These are phyloP conservation scores for Orychophragmus violaceus DNA, from an alignment of 345 rosid genomes.

Conservation along the genomic window DNA sequence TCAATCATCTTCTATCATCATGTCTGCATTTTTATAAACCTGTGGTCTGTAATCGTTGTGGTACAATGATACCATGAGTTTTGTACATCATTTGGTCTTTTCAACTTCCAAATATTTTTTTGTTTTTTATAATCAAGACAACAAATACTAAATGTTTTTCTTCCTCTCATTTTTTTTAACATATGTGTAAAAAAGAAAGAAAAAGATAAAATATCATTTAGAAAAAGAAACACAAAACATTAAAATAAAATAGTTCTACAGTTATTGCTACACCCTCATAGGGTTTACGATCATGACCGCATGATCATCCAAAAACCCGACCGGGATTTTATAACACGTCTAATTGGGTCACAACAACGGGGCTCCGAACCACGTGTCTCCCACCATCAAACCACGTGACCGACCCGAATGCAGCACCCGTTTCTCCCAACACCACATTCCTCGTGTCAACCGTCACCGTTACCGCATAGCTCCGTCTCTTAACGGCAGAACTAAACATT, in stretches of 20 bases:
- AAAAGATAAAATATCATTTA: conserved; percentile 7
- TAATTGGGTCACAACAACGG: conserved; percentile 55
- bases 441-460: conserved; percentile 46
- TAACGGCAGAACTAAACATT: conserved; percentile 41
- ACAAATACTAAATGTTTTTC: background rate
- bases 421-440: conserved; percentile 45
- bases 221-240: conserved; percentile 5
- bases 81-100: background rate
- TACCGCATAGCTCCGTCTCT: conserved; percentile 52
- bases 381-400: conserved; percentile 73
- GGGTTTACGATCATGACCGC: conserved; percentile 24
- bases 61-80: background rate
- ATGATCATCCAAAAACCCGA: conserved; percentile 20
- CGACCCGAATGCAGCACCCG: conserved; percentile 69
- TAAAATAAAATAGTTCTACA: background rate
- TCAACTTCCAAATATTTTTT: background rate
- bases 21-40: background rate
- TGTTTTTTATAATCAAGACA: background rate
- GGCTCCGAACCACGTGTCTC: conserved; percentile 66
- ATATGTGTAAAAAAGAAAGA: background rate
- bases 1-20: conserved; percentile 21
- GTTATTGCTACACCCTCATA: conserved; percentile 14
- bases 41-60: background rate
- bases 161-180: background rate
- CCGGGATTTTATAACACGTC: conserved; percentile 11